Base-by-base conservation (phyloP, 768 basidiomycete genomes). In the Fomitopsis serialis region DNA sequence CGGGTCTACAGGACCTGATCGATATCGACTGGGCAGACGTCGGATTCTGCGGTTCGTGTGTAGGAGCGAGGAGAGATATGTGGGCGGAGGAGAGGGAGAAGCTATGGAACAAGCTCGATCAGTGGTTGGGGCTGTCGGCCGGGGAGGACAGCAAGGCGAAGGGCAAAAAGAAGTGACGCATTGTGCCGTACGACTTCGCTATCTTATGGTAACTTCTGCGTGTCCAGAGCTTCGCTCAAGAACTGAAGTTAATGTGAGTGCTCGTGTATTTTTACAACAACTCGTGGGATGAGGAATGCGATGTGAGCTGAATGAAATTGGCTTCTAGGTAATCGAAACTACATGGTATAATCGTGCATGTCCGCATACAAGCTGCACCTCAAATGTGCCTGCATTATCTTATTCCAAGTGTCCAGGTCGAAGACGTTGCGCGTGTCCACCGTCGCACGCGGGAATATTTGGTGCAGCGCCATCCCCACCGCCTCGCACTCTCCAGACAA, bases 31-130 rank as follows among this genome's bases (percentile, higher is more conserved):
- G 63, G 66, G 56, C 48, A 45, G 61, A 58, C 5, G 60, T 64
- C 27, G 72, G 69, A 8, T 73, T 63, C 52, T 76, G 75, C 54
- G 54, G 58, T 19, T 65, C 56, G 29, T 75, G 75, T 56, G 66
- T 69, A 24, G 46, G 52, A 35, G 57, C 54, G 47, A 56, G 68
- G 50, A 55, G 58, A 47, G 61, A 65, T 2, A 54, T 52, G 24
- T 75, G 73, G 72, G 22, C 25, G 23, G 60, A 54, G 32, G 55
- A 61, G 43, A 57, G 66, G 37, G 62, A 69, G 58, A 63, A 57
- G 55, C 45, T 70, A 8, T 74, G 72, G 73, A 55, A 54, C 8
- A 52, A 61, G 43, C 52, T 72, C 27, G 64, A 65, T 23, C 48
- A 56, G 42, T 67, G 66, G 66, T 59, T 72, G 5, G 58, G 56